These are phyloP conservation scores for Phytophthora nicotianae DNA, from an alignment of 352 stramenopile species.

Conservation along the genomic window DNA sequence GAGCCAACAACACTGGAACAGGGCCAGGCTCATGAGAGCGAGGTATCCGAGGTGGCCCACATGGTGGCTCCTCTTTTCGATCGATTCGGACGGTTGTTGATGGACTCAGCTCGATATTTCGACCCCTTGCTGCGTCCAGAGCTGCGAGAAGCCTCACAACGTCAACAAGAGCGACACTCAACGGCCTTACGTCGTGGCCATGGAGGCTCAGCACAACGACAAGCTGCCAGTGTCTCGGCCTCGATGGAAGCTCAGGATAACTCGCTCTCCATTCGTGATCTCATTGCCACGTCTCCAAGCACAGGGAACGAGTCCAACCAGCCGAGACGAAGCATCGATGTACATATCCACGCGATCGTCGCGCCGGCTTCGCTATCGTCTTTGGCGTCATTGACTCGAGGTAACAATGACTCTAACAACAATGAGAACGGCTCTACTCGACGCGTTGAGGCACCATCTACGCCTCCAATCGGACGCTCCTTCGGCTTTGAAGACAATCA, in stretches of 20 bases:
- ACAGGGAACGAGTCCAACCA: conserved; percentile 33
- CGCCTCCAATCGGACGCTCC: conserved; percentile 25
- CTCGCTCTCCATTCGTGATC: conserved; percentile 59
- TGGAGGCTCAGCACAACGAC: conserved; percentile 14
- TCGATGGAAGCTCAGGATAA: conserved; percentile 54
- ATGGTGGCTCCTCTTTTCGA: conserved; percentile 80
- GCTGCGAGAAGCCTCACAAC: conserved; percentile 43
- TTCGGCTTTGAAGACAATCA: conserved; percentile 38
- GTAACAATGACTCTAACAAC: conserved; percentile 16
- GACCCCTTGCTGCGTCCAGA: conserved; percentile 68
- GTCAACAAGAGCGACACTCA: conserved; percentile 38
- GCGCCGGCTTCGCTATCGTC: conserved; percentile 73
- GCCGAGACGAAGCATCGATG: conserved; percentile 75
- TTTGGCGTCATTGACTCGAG: conserved; percentile 52
- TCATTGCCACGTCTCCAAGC: conserved; percentile 55
- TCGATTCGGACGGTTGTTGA: conserved; percentile 74
- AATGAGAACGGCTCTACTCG: conserved; percentile 5
- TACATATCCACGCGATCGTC: conserved; percentile 89
- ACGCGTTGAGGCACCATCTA: conserved; percentile 26
- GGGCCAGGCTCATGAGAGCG: conserved; percentile 18
- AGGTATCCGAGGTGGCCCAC: conserved; percentile 72
- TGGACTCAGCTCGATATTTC: conserved; percentile 67
- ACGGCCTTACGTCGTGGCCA: conserved; percentile 17
- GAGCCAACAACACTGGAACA: neutral
- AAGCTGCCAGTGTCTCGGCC: conserved; percentile 12